Evolutionary conservation across 2,329 filamentous ascomycete genomes (phyloP).

Genomic region (Microcyclospora tardicrescens): DNA sequence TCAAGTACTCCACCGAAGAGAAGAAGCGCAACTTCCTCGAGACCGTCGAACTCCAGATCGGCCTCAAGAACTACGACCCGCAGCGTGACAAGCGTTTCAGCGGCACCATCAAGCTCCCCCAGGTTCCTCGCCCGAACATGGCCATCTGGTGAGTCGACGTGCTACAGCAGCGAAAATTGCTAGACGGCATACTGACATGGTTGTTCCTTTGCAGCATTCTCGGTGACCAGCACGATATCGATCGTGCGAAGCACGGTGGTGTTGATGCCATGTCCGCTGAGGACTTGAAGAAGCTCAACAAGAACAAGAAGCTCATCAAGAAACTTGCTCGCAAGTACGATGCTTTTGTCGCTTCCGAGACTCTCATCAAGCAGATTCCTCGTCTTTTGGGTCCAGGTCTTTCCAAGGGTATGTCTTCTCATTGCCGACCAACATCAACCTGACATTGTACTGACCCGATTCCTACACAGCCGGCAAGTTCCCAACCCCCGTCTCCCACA

Average conservation of each 20-base stretch:
- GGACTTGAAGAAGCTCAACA: conserved; percentile 99
- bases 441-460: background rate
- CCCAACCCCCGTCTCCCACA: conserved; percentile 95
- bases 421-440: conserved; percentile 3
- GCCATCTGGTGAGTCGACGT: conserved; percentile 51
- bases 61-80: conserved; percentile 94
- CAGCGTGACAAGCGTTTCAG: conserved; percentile 99
- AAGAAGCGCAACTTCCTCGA: conserved; percentile 32
- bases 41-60: conserved; percentile 65
- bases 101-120: conserved; percentile 90
- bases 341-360: conserved; percentile 93
- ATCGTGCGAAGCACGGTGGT: conserved; percentile 98
- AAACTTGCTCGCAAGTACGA: conserved; percentile 99
- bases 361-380: conserved; percentile 98
- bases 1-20: conserved; percentile 61
- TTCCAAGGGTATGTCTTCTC: conserved; percentile 63
- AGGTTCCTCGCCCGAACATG: conserved; percentile 85
- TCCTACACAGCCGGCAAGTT: conserved; percentile 78
- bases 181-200: conserved; percentile 16
- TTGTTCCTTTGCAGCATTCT: conserved; percentile 47
- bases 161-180: background rate
- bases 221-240: conserved; percentile 95
- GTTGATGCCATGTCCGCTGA: conserved; percentile 97
- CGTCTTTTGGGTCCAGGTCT: conserved; percentile 98
- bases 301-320: conserved; percentile 99